Evolutionary conservation across 352 stramenopile species (phyloP), one percentile per base, ranked within the genome.

Genomic region (Aphanomyces euteiches): DNA sequence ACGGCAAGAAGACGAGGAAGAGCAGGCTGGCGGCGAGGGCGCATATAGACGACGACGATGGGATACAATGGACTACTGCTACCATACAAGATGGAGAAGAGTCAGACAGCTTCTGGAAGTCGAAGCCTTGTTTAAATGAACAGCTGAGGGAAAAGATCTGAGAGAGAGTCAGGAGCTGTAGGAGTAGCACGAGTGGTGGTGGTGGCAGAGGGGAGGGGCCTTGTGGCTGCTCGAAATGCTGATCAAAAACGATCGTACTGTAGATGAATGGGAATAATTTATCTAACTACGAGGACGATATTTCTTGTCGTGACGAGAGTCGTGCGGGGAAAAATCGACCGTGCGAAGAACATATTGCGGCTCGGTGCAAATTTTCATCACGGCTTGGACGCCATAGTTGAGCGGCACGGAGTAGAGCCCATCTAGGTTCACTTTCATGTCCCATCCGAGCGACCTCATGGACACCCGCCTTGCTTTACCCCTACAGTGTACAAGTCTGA

Each of bases 401-500:
- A 95, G 74, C 21, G 87, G 87, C 66, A 95, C 85, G 7, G 87
- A 93, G 75, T 91, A 93, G 53, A 95, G 90, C 21, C 87, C 87
- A 57, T 95, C 87, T 45, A 95, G 80, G 63, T 90, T 93, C 48
- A 95, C 83, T 72, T 89, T 90, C 86, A 93, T 95, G 82, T 95
- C 87, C 87, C 87, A 95, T 19, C 87, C 87, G 37, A 95, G 83
- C 21, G 87, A 95, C 50, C 86, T 80, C 84, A 95, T 92, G 39
- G 87, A 95, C 59, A 95, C 86, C 36, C 87, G 84, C 7, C 87
- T 84, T 70, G 84, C 85, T 73, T 87, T 88, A 19, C 87, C 87
- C 76, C 87, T 92, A 64, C 38, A 72, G 8, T 60, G 68, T 28
- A 40, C 54, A 61, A 39, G 19, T n/a, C 17, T n/a, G 1, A n/a